Evolutionary conservation across 805 yeast genomes (phyloP).

Genomic region (Kregervanrija delftensis): DNA sequence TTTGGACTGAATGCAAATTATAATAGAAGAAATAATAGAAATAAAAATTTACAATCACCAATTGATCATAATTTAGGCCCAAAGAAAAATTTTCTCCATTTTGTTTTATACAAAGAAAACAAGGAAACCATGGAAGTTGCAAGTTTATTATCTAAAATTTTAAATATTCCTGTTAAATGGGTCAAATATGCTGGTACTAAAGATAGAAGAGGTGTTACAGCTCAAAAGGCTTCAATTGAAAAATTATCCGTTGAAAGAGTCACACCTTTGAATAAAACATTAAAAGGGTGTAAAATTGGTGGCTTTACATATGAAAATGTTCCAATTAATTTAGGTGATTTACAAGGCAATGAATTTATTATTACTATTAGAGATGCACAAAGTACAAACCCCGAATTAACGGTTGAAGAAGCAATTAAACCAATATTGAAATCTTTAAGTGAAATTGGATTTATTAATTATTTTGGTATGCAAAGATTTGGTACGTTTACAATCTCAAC

Average conservation of each 20-base stretch:
- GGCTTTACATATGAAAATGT: conserved; percentile 61
- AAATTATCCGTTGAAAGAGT: conserved; percentile 70
- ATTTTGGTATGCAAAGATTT: conserved; percentile 97
- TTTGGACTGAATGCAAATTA: conserved; percentile 47
- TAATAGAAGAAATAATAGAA: conserved; percentile 30
- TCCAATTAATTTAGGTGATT: conserved; percentile 70
- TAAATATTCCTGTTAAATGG: conserved; percentile 64
- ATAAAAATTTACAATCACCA: conserved; percentile 33
- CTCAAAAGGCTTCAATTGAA: conserved; percentile 69
- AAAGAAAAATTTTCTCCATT: conserved; percentile 59
- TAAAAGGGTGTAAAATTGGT: conserved; percentile 76
- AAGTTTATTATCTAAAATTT: conserved; percentile 58
- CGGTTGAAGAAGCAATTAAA: conserved; percentile 40
- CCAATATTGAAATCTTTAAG: conserved; percentile 51
- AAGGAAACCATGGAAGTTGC: conserved; percentile 97
- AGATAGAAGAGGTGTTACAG: conserved; percentile 93
- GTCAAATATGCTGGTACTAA: conserved; percentile 92
- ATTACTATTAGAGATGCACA: conserved; percentile 76
- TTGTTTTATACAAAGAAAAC: conserved; percentile 85
- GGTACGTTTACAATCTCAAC: conserved; percentile 95
- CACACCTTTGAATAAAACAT: conserved; percentile 63
- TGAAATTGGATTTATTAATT: conserved; percentile 78
- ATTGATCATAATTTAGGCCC: conserved; percentile 72
- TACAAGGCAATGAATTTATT: conserved; percentile 81
- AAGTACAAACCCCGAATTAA: conserved; percentile 25